A percentile compares a stretch with the other conserved stretches of the same genome.
Evolutionary conservation across 2,329 filamentous ascomycete genomes (phyloP).

Genomic region (Cladophialophora immunda): DNA sequence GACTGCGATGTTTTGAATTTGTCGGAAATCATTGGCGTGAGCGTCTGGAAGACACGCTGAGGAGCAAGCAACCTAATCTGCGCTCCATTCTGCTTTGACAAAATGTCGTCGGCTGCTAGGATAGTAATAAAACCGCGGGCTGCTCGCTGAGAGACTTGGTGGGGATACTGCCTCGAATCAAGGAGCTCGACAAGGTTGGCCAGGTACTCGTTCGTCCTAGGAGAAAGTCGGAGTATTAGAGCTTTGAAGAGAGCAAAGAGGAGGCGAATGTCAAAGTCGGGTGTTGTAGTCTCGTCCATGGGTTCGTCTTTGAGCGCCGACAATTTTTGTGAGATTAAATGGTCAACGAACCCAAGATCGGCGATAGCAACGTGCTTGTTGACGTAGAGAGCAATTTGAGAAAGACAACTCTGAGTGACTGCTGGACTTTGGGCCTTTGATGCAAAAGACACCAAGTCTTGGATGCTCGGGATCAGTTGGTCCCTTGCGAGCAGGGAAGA

Average conservation of each 20-base stretch:
- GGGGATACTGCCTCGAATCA: slow-evolving; percentile 50
- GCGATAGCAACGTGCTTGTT: slow-evolving; percentile 50
- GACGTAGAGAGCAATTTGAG: slow-evolving; percentile 47
- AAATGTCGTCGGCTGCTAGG: slow-evolving; percentile 67
- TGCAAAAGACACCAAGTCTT: slow-evolving; percentile 42
- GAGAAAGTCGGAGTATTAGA: slow-evolving; percentile 63
- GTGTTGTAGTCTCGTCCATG: slow-evolving; percentile 42
- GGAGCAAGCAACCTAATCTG: slow-evolving; percentile 69
- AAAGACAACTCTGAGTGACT: slow-evolving; percentile 34
- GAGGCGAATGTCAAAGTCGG: slow-evolving; percentile 57
- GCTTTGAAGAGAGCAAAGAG: slow-evolving; percentile 70
- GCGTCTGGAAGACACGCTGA: slow-evolving; percentile 69
- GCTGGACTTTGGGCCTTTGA: slow-evolving; percentile 24
- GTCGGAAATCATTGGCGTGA: slow-evolving; percentile 64
- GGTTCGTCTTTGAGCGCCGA: slow-evolving; percentile 28
- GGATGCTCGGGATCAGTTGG: slow-evolving; percentile 35
- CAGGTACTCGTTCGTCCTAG: slow-evolving; percentile 60
- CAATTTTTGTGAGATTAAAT: slow-evolving; percentile 43
- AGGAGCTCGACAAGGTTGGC: slow-evolving; percentile 58
- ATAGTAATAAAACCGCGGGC: slow-evolving; percentile 68
- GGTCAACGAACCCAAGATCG: slow-evolving; percentile 44
- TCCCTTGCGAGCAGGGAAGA: slow-evolving; percentile 29
- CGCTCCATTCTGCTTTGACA: slow-evolving; percentile 69
- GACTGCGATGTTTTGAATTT: slow-evolving; percentile 58
- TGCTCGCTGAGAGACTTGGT: slow-evolving; percentile 59